Base-by-base conservation (phyloP, 2,329 filamentous ascomycete genomes). In the Rosellinia necatrix region DNA sequence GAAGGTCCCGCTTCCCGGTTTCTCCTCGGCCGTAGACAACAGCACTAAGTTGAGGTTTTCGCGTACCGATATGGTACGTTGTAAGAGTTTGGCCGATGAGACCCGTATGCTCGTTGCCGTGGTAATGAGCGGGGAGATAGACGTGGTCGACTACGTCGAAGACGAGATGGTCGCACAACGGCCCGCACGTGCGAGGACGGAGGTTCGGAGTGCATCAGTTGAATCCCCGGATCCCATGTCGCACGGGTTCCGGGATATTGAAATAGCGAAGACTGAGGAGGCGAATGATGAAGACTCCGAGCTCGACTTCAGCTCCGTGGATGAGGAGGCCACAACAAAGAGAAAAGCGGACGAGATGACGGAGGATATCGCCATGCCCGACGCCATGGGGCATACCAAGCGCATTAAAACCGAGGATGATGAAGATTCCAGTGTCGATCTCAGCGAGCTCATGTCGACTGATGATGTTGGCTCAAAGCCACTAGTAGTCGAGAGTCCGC, bases 61-160 rank as follows among this genome's bases (percentile, higher is more conserved):
- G 1, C 78, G 74, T 15, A 93, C 90, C 0, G 91, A 97, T 71
- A 96, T 94, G 80, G 91, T 97, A 6, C 83, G 93, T 35, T 88
- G 92, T 61, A 88, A 90, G 68, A 90, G 90, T 67, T 76, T 96
- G 25, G 89, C 92, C 0, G 90, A 96, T 68, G 83, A 87, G 62
- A 90, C 89, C 13, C 81, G 92, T 22, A 75, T 91, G 6, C 72
- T 84, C 4, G 84, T 93, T 54, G 83, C 91, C 1, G 85, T 90
- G 56, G 81, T 86, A 13, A 81, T 91, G 77, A 82, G 80, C 58
- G 78, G 76, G 50, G 81, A 81, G 54, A 71, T 75, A 44, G 74
- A 78, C 13, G 74, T 77, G 27, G 75, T 76, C 2, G 73, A 72
- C 2, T 72, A 73, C n/a, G 76, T 76, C 1, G 75, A 80, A 8